A percentile compares a stretch with the other conserved stretches of the same genome.
Evolutionary conservation across 75 land plant species (phyloP).

Genomic region (Picea sitchensis): DNA sequence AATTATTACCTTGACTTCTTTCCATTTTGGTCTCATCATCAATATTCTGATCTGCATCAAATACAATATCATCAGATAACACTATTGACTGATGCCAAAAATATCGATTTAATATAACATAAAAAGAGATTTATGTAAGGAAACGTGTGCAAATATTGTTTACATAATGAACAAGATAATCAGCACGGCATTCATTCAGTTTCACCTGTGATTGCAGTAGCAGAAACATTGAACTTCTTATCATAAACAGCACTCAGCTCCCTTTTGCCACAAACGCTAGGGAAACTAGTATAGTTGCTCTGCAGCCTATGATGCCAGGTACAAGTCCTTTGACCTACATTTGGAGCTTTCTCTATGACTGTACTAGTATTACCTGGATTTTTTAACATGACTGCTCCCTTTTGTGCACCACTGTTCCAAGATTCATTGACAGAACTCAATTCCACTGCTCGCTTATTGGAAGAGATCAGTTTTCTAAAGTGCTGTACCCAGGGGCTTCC

Average conservation of each 20-base stretch:
- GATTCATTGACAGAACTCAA: not conserved
- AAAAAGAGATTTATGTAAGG: not conserved
- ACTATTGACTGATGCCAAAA: not conserved
- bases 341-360: not conserved
- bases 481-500: constrained; percentile 9
- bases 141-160: not conserved
- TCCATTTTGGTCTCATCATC: not conserved
- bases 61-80: not conserved
- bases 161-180: not conserved
- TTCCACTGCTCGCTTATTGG: not conserved
- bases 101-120: not conserved
- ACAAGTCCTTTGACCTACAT: not conserved
- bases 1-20: not conserved
- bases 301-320: not conserved
- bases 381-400: not conserved
- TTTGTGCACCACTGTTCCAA: not conserved
- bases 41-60: constrained; percentile 1
- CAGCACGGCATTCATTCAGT: not conserved
- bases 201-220: not conserved
- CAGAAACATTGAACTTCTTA: not conserved
- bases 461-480: not conserved
- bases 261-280: not conserved
- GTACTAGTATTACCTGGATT: not conserved
- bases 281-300: too few species aligned
- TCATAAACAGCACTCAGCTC: not conserved